phyloP scores from a whole-genome alignment of 805 yeast species.

The Kluyveromyces siamensis region DNA sequence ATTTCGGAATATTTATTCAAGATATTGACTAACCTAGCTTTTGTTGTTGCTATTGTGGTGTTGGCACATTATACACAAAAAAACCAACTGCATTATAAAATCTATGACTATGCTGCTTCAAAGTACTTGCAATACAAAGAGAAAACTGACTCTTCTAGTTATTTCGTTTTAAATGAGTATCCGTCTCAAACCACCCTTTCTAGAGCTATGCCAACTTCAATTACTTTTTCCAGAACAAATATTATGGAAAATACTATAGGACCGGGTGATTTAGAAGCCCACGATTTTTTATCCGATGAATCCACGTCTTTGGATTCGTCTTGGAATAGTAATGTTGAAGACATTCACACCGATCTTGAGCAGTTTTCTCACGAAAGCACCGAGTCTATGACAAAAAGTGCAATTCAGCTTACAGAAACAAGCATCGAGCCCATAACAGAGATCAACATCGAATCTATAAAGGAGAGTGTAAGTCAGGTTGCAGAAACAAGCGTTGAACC shows the following conservation, averaged over 20 bases:
- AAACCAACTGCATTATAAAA: conserved; percentile 17
- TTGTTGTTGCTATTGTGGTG: conserved; percentile 18
- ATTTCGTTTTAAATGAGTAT: conserved; percentile 10
- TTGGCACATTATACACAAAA: conserved; percentile 18
- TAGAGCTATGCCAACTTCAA: conserved; percentile 13
- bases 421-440: background rate
- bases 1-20: conserved; percentile 15
- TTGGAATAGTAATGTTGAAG: background rate
- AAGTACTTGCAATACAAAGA: conserved; percentile 9
- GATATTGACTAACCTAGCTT: conserved; percentile 17
- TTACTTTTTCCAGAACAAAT: conserved; percentile 7
- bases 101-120: conserved; percentile 10
- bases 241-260: conserved; percentile 1
- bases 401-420: too few relatives aligned
- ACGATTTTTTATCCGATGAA: conserved; percentile 4
- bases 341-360: background rate
- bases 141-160: conserved; percentile 11
- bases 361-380: background rate
- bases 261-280: conserved; percentile 5
- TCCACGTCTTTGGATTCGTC: background rate
- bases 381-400: too few relatives aligned
- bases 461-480: too few relatives aligned
- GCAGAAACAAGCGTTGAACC: too few relatives aligned
- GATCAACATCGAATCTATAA: too few relatives aligned
- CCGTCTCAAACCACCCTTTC: conserved; percentile 14